Evolutionary conservation across 2,329 filamentous ascomycete genomes (phyloP).

Genomic region (Colletotrichum sp.): DNA sequence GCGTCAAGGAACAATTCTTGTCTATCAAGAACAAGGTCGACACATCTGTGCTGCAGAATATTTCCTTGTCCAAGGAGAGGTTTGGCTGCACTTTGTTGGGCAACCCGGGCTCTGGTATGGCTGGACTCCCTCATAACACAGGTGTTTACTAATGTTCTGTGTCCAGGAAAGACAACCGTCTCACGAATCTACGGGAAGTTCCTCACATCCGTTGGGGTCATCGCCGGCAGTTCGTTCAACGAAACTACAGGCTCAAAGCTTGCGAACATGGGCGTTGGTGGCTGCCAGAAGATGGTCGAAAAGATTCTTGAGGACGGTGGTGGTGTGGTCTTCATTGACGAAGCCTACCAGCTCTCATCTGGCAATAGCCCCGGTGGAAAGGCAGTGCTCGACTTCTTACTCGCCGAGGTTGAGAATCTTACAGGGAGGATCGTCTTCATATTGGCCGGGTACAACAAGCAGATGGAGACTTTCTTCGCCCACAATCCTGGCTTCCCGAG

Average conservation of each 20-base stretch:
- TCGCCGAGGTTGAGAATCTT: conserved; percentile 75
- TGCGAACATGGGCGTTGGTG: conserved; percentile 64
- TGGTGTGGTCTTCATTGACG: conserved; percentile 78
- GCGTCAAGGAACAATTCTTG: conserved; percentile 69
- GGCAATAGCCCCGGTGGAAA: conserved; percentile 61
- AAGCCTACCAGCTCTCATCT: conserved; percentile 75
- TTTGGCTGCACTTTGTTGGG: conserved; percentile 69
- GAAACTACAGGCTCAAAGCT: conserved; percentile 74
- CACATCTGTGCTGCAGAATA: conserved; percentile 58
- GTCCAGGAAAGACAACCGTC: conserved; percentile 52
- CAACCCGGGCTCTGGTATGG: conserved; percentile 74
- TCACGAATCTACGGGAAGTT: conserved; percentile 73
- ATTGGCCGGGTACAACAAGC: conserved; percentile 73
- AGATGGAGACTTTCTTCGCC: conserved; percentile 79
- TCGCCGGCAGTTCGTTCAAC: conserved; percentile 64
- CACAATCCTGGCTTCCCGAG: conserved; percentile 76
- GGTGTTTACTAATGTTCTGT: not conserved
- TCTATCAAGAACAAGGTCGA: conserved; percentile 69
- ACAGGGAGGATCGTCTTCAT: conserved; percentile 74
- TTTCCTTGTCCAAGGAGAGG: conserved; percentile 61
- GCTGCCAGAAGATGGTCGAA: conserved; percentile 55
- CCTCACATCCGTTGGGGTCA: conserved; percentile 62
- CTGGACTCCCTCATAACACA: not conserved
- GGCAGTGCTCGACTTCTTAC: conserved; percentile 71
- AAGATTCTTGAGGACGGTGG: conserved; percentile 61